A percentile compares a stretch with the other conserved stretches of the same genome.
These are phyloP conservation scores for Graphilbum fragrans DNA, from an alignment of 2,329 filamentous ascomycete genomes.

Conservation along the genomic window DNA sequence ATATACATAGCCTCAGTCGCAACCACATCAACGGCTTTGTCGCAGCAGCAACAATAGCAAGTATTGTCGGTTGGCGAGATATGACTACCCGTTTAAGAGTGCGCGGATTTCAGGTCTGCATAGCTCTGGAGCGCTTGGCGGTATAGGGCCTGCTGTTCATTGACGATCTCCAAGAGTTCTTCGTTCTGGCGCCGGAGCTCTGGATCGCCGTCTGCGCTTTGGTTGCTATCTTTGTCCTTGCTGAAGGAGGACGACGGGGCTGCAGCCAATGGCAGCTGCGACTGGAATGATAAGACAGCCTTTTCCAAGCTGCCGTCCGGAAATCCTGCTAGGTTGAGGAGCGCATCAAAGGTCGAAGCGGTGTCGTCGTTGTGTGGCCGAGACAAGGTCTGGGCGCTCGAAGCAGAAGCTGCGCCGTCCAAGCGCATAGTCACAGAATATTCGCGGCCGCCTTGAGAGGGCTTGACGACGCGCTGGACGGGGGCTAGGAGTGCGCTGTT, in stretches of 20 bases:
- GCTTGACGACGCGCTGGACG: conserved; percentile 60
- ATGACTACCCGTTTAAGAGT: conserved; percentile 1
- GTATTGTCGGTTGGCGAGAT: neutral
- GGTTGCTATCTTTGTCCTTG: neutral
- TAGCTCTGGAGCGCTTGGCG: conserved; percentile 19
- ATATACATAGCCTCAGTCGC: no score
- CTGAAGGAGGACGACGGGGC: neutral
- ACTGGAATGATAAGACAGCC: conserved; percentile 34
- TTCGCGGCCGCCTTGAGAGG: conserved; percentile 52
- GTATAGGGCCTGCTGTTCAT: conserved; percentile 22
- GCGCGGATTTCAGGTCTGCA: conserved; percentile 14
- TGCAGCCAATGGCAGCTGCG: conserved; percentile 8
- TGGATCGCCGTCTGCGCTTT: conserved; percentile 17
- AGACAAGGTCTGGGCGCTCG: neutral
- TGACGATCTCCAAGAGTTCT: conserved; percentile 26
- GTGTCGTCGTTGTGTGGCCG: no score
- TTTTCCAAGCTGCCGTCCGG: conserved; percentile 32
- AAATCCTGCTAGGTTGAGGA: conserved; percentile 35
- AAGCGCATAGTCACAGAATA: conserved; percentile 58
- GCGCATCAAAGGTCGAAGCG: conserved; percentile 24
- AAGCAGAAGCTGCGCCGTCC: conserved; percentile 21
- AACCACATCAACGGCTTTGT: no score
- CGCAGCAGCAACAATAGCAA: no score
- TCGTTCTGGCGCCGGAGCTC: conserved; percentile 22
- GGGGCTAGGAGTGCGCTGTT: conserved; percentile 8